Base-by-base conservation (phyloP, 768 basidiomycete genomes). In the Auriscalpium microsporum region DNA sequence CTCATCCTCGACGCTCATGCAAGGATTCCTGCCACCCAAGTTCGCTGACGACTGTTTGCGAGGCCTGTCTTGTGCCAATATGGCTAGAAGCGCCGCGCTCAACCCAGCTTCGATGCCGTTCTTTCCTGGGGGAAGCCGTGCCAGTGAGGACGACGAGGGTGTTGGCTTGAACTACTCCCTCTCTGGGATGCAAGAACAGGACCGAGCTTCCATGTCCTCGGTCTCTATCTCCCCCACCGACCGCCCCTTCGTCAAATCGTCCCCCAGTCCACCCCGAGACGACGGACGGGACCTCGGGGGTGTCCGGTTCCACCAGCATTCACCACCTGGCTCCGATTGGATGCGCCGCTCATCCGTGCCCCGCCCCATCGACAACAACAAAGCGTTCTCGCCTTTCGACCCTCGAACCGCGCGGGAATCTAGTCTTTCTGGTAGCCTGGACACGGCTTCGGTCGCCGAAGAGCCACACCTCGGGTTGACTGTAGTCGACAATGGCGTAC, bases 91-190 rank as follows among this genome's bases (percentile, higher is more conserved):
- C 64, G 84, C 80, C 64, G 78, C 86, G 57, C 74, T 90, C 63
- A 90, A 90, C 70, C 87, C 89, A 60, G 77, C 87, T 58, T 91
- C 88, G 56, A 83, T 83, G 68, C 89, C 89, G 50, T 91, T 91
- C 78, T 89, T 89, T 68, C 89, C 89, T 58, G 86, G 85, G 53
- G 78, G 75, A 64, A 64, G 80, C 62, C 81, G 82, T 60, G 65
- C 74, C 61, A 73, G 66, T 63, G 83, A 83, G 55, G 82, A 84
- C 56, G 83, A 84, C 53, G 73, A 71, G 48, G 65, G 68, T 49
- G 69, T 67, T 63, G 72, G 71, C 56, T 67, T 78, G 45, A 71
- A 71, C 53, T 78, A 79, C 63, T 68, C 69, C 49, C 76, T 75
- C 67, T 74, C 75, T 61, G 67, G 72, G 58, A 73, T 73, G 65